These are phyloP conservation scores for Macrolepiota dolichaula DNA, from an alignment of 768 basidiomycete genomes.

Conservation along the genomic window DNA sequence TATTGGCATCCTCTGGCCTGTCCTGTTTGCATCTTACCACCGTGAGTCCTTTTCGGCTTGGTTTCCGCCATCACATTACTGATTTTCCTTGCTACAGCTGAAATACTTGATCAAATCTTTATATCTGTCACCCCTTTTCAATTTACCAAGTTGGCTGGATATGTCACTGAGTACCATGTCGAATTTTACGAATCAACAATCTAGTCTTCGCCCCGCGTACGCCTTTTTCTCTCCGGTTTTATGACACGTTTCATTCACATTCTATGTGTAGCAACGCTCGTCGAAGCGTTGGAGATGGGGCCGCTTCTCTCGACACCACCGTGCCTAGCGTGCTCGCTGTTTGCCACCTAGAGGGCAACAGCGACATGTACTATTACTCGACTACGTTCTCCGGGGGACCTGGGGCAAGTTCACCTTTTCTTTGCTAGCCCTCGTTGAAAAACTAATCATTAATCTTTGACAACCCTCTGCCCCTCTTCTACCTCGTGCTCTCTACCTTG, in stretches of 20 bases:
- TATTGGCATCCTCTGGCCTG: slow-evolving; percentile 10
- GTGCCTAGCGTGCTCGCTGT: slow-evolving; percentile 76
- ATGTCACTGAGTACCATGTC: slow-evolving; percentile 76
- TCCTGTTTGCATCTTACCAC: slow-evolving; percentile 16
- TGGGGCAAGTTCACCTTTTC: slow-evolving; percentile 50
- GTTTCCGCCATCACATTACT: slow-evolving; percentile 6
- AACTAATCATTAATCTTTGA: not conserved
- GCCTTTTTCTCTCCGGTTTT: slow-evolving; percentile 21
- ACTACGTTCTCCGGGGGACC: slow-evolving; percentile 94
- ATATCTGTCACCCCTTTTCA: slow-evolving; percentile 16
- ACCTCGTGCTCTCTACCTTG: not conserved
- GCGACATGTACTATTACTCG: slow-evolving; percentile 87
- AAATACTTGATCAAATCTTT: slow-evolving; percentile 15
- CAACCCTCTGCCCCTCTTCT: slow-evolving; percentile 5
- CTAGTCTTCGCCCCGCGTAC: slow-evolving; percentile 95
- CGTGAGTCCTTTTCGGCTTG: slow-evolving; percentile 1
- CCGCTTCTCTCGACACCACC: slow-evolving; percentile 73
- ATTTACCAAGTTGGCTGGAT: slow-evolving; percentile 77
- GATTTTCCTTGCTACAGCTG: not conserved
- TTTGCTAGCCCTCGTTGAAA: not conserved
- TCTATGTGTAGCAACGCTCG: slow-evolving; percentile 75
- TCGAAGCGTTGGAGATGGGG: slow-evolving; percentile 98
- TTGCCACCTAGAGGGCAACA: slow-evolving; percentile 77
- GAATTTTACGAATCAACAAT: slow-evolving; percentile 72
- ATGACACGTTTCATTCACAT: slow-evolving; percentile 16